Base-by-base conservation (phyloP, 331 rosid genomes). In the Ulmus americana region DNA sequence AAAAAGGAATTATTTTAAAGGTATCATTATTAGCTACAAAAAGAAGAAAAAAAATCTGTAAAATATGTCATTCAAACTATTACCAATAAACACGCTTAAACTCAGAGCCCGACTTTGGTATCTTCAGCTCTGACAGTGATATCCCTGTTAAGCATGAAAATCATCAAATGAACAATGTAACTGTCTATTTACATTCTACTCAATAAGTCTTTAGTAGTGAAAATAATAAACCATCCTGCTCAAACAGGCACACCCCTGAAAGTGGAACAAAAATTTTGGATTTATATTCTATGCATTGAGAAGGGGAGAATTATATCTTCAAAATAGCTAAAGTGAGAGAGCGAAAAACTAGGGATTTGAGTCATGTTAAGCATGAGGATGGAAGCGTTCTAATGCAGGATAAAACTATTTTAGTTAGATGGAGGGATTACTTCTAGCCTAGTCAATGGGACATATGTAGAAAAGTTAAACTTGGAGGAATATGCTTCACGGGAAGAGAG, bases 61-160 rank as follows among this genome's bases (percentile, higher is more conserved):
- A 14, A 6, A 65, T 2, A 46, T 39, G 6, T 22, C 6, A 8
- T 43, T 11, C 9, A 0, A 39, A 7, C 78, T 2, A 28, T 48
- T 73, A 92, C 97, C 96, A 88, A 74, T 81, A 88, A 51, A 83
- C 73, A 12, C 94, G 95, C 67, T 86, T 94, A 4, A 80, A 11
- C 51, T 1, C 14, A 14, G 9, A 0, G 45, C 64, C 72, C 59
- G 82, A 62, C 49, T 67, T 8, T 72, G 65, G 53, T 54, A 86
- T 71, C 62, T 78, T 65, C 12, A 91, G 70, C 70, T 78, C 78
- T n/a, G 80, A 70, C 73, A 68, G 51, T 8, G 84, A 55, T 46
- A 83, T 7, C 42, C 95, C 97, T 92, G 81, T 50, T 53, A 28
- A 61, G 67, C 15, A 53, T 59, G 59, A 68, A 74, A 59, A 49